Conservation (phyloP, 805 yeast genomes). For the Candida insectalens region DNA sequence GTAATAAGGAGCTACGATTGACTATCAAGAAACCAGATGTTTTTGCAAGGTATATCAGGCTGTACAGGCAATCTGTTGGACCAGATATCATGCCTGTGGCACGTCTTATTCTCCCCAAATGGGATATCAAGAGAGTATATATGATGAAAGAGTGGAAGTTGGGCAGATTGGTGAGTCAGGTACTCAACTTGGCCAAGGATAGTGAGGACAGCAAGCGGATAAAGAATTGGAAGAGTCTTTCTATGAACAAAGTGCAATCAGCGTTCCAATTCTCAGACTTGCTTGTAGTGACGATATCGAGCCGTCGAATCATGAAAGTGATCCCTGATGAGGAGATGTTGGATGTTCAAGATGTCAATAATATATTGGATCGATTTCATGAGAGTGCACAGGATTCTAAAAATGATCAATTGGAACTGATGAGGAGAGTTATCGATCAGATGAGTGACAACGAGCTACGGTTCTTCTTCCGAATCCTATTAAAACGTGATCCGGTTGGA, state of each 20-base stretch:
- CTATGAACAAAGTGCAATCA: slow-evolving; percentile 22
- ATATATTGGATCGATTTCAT: slow-evolving; percentile 34
- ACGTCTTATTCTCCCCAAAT: slow-evolving; percentile 49
- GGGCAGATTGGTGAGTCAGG: slow-evolving; percentile 37
- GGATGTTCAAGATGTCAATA: slow-evolving; percentile 41
- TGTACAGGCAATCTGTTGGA: slow-evolving; percentile 50
- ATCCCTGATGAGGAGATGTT: slow-evolving; percentile 14
- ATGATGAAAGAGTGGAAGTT: slow-evolving; percentile 55
- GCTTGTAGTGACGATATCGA: slow-evolving; percentile 38
- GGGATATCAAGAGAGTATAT: slow-evolving; percentile 45
- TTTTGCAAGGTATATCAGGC: slow-evolving; percentile 29
- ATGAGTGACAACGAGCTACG: slow-evolving; percentile 55
- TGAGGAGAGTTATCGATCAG: slow-evolving; percentile 12
- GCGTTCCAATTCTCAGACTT: slow-evolving; percentile 39
- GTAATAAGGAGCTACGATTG: slow-evolving; percentile 6
- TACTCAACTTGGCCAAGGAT: slow-evolving; percentile 48
- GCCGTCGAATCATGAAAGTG: slow-evolving; percentile 29
- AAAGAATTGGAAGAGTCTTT: slow-evolving; percentile 35
- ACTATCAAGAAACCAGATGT: slow-evolving; percentile 9
- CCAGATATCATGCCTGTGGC: slow-evolving; percentile 60
- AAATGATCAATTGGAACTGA: background rate
- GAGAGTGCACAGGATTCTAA: slow-evolving; percentile 8
- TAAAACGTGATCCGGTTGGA: slow-evolving; percentile 51
- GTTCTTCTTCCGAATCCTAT: slow-evolving; percentile 58
- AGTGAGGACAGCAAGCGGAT: slow-evolving; percentile 50